A percentile compares a stretch with the other conserved stretches of the same genome.
Conservation (phyloP, 1,284 basidiomycete species). For the Rhodotorula sp. region DNA sequence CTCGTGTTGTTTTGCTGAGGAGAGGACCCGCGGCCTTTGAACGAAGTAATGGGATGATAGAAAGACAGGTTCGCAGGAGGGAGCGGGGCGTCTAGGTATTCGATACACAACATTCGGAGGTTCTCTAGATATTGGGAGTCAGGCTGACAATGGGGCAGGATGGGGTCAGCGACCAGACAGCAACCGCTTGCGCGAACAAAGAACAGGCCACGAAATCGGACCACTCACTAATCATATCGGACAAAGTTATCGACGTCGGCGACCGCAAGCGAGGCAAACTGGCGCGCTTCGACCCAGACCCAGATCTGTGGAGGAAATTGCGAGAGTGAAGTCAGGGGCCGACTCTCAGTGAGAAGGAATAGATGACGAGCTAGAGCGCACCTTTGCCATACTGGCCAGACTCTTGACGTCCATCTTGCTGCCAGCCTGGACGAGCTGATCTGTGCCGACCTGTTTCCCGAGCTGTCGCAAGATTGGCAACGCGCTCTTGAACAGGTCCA, state of each 20-base stretch:
- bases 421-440: constrained; percentile 60
- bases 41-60: not conserved
- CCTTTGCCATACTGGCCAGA: constrained; percentile 80
- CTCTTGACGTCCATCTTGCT: constrained; percentile 63
- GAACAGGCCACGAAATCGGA: not conserved
- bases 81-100: not conserved
- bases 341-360: not conserved
- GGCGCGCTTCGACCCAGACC: constrained; percentile 85
- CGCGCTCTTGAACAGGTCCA: constrained; percentile 91
- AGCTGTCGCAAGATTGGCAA: constrained; percentile 84
- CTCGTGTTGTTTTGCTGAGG: too few relatives aligned
- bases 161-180: not conserved
- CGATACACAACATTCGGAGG: not conserved
- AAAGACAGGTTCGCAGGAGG: not conserved
- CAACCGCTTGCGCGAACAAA: not conserved
- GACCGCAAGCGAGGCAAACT: constrained; percentile 72
- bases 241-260: constrained; percentile 67
- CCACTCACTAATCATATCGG: constrained; percentile 31
- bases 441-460: constrained; percentile 79
- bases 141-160: constrained; percentile 1
- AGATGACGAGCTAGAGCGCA: constrained; percentile 46
- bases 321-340: constrained; percentile 7
- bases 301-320: constrained; percentile 62
- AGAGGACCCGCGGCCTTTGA: not conserved
- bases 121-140: not conserved